A percentile compares a stretch with the other conserved stretches of the same genome.
phyloP scores from a whole-genome alignment of 1,284 basidiomycete genomes.

The Takashimella koratensis region DNA sequence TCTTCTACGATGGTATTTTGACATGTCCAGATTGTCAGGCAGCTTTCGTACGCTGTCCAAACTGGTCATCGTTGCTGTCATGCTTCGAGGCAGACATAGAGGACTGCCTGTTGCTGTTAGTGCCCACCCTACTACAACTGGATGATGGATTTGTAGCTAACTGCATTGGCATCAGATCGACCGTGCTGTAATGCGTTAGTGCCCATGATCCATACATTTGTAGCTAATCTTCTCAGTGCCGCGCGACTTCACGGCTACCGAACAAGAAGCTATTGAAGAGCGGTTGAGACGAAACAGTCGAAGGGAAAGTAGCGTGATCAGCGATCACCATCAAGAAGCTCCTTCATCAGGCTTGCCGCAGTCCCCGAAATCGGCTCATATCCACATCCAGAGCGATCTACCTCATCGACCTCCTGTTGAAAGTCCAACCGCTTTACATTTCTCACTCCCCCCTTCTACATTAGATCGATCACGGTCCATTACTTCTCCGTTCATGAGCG shows the following conservation, averaged over 20 bases:
- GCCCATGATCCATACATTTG: too few species aligned
- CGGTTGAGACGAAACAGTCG: conserved; percentile 9
- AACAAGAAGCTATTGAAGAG: conserved; percentile 40
- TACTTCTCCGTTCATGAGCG: neutral
- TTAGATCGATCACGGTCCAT: neutral
- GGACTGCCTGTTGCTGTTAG: conserved; percentile 37
- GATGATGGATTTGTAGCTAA: too few species aligned
- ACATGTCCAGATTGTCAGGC: conserved; percentile 17
- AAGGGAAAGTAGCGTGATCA: neutral
- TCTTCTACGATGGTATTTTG: neutral
- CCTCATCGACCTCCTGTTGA: neutral
- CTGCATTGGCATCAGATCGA: conserved; percentile 31
- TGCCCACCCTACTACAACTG: neutral
- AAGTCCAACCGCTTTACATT: neutral
- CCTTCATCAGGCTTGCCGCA: neutral
- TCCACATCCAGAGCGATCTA: neutral
- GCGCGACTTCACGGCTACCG: conserved; percentile 40
- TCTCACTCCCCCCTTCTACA: neutral
- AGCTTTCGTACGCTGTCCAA: conserved; percentile 39
- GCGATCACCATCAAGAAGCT: neutral
- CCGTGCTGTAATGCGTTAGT: conserved; percentile 47
- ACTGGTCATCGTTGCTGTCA: conserved; percentile 39
- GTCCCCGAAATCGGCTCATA: neutral
- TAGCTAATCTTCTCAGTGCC: conserved; percentile 27
- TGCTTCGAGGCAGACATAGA: conserved; percentile 43